Base-by-base conservation (phyloP, 176 grass and related monocot species). In the Triticum timopheevii region DNA sequence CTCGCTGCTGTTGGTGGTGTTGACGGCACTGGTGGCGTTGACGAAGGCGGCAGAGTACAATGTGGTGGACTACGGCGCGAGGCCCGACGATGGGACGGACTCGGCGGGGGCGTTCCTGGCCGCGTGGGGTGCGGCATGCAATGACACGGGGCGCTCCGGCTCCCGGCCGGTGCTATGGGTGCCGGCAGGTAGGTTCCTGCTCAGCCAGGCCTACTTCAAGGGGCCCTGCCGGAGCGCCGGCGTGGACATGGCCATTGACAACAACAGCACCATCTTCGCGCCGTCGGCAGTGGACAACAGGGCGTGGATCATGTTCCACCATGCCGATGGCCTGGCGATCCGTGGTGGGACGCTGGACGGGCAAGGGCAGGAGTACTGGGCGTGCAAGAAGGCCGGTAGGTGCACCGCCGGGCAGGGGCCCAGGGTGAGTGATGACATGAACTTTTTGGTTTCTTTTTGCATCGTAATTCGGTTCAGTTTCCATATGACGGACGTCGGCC, bases 281-380 rank as follows among this genome's bases (percentile, higher is more conserved):
- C 28, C 0, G 28, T 30, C 28, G 28, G 1, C 28, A 30, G 28
- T 30, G 28, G 28, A 30, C 28, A 30, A 30, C 28, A 30, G 28
- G 28, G 1, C 28, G 28, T 30, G 28, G 28, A 30, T 30, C 28
- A 30, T 30, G 28, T 30, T 30, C 28, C 28, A 30, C 28, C 28
- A 30, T 30, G 28, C 28, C 2, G 28, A 93, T 30, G 83, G 86
- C 31, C 28, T 93, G 69, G 76, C 91, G 34, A 69, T 95, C 82
- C 63, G 49, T 42, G 86, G 91, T 47, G 91, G 91, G 4, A 91
- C 79, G 25, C 52, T 91, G 35, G 88, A 95, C 42, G 93, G 88
- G 13, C 84, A 49, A 1, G 93, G 86, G 3, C 70, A 65, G 47
- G 45, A 83, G 6, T 72, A 87, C 27, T 95, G 93, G 93, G 75